Conservation (phyloP, 2,329 filamentous ascomycete genomes). For the Ophiostoma sp. region DNA sequence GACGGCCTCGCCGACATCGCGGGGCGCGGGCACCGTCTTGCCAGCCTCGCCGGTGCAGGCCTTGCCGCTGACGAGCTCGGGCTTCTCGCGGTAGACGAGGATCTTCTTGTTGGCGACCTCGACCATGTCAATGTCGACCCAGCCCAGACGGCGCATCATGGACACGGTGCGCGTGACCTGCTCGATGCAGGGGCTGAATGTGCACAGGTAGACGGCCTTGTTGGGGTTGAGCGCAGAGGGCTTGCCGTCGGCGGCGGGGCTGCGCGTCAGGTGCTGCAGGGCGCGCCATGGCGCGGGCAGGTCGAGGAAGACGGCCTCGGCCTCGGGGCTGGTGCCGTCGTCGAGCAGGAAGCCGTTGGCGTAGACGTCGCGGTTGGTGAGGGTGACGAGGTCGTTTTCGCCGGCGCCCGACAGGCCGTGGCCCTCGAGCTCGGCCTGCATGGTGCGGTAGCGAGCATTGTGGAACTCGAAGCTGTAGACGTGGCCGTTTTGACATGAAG, state of each 20-base stretch:
- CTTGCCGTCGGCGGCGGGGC: slow-evolving; percentile 23
- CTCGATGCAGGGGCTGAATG: slow-evolving; percentile 95
- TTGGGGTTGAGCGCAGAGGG: slow-evolving; percentile 62
- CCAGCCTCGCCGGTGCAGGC: slow-evolving; percentile 58
- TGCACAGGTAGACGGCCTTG: slow-evolving; percentile 75
- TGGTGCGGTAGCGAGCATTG: slow-evolving; percentile 62
- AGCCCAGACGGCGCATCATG: slow-evolving; percentile 71
- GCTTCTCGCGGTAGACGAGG: slow-evolving; percentile 74
- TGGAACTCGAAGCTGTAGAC: slow-evolving; percentile 84
- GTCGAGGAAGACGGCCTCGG: slow-evolving; percentile 71
- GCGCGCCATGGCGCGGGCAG: slow-evolving; percentile 78
- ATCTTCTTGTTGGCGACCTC: slow-evolving; percentile 76
- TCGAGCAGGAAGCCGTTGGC: slow-evolving; percentile 64
- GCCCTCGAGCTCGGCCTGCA: slow-evolving; percentile 62
- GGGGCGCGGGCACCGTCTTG: slow-evolving; percentile 47
- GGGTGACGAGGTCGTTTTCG: slow-evolving; percentile 49
- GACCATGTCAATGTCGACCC: slow-evolving; percentile 91
- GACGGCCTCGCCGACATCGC: slow-evolving; percentile 74
- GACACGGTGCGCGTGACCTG: slow-evolving; percentile 86
- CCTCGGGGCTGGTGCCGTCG: slow-evolving; percentile 54
- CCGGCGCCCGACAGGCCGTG: slow-evolving; percentile 55
- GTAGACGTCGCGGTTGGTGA: slow-evolving; percentile 78
- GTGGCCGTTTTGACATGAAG: slow-evolving; percentile 44
- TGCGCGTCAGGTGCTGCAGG: slow-evolving; percentile 65
- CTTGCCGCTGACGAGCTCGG: slow-evolving; percentile 59